phyloP scores from a whole-genome alignment of 2,329 filamentous ascomycete genomes.

The Colletotrichum brevisporum region DNA sequence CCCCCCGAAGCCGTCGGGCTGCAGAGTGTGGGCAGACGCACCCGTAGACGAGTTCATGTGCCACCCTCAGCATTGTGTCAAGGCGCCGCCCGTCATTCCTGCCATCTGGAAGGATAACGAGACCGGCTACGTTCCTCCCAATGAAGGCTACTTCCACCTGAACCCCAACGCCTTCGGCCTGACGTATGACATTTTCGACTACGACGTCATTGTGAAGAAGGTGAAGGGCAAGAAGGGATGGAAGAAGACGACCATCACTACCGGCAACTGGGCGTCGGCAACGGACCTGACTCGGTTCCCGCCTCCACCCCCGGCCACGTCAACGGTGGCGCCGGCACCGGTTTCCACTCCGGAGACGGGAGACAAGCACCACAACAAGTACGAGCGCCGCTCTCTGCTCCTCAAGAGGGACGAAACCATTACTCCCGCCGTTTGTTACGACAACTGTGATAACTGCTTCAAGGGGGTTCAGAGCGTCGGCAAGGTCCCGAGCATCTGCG shows the following conservation, averaged over 20 bases:
- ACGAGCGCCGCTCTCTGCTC: constrained; percentile 42
- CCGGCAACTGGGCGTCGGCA: constrained; percentile 70
- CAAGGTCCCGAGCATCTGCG: constrained; percentile 63
- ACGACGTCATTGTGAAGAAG: constrained; percentile 54
- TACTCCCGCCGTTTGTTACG: constrained; percentile 65
- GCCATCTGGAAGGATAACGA: constrained; percentile 60
- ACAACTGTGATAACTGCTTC: constrained; percentile 64
- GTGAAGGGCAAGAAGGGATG: constrained; percentile 51
- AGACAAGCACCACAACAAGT: constrained; percentile 33
- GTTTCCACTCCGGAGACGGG: neutral
- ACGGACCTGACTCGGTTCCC: constrained; percentile 60
- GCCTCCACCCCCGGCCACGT: constrained; percentile 44
- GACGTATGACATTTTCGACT: constrained; percentile 72
- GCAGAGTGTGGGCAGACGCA: constrained; percentile 65
- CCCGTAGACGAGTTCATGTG: constrained; percentile 64
- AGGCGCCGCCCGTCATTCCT: constrained; percentile 53
- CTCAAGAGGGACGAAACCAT: constrained; percentile 57
- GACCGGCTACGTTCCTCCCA: constrained; percentile 66
- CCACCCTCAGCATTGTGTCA: constrained; percentile 59
- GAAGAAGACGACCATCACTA: constrained; percentile 61
- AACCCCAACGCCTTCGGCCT: constrained; percentile 74
- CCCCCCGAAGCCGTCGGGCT: constrained; percentile 62
- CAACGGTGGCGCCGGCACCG: constrained; percentile 35
- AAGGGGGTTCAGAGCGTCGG: constrained; percentile 63
- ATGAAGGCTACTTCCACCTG: constrained; percentile 75